Evolutionary conservation across 2,329 filamentous ascomycete genomes (phyloP), one percentile per base, ranked within the genome.

Genomic region (Exophiala aquamarina): DNA sequence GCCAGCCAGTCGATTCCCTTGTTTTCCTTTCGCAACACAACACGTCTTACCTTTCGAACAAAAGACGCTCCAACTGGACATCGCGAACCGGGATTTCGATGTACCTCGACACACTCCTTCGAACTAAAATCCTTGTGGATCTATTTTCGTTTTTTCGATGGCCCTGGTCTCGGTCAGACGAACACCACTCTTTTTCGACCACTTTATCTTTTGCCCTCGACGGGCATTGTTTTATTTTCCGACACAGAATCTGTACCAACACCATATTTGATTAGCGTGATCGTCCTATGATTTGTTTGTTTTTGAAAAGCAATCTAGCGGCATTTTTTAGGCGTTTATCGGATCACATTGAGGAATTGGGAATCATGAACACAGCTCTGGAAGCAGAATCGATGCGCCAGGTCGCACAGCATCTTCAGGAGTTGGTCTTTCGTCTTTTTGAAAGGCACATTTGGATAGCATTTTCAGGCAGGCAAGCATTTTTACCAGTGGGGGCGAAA

Each of bases 221-320:
- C 7, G 47, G 31, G 41, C 35, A 42, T 23, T 35, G 29, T 23
- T 20, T 63, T 64, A 78, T 58, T 79, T 79, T 57, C 76, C 76
- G 32, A 81, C 76, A 60, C 77, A 81, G 51, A 81, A 81, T 52
- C 77, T 80, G 57, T 41, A 53, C 49, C 14, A 47, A 41, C 26
- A 39, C 60, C 36, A 52, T 26, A 26, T 26, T 11, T 26, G 23
- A 11, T 26, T 26, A 3, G 37, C 21, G 40, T 51, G 23, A 46
- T 32, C 19, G 43, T 45, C 35, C 29, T 15, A 14, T 23, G 31
- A 44, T 36, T 13, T 26, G 14, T n/a, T 19, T 20, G 19, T 43
- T 36, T 35, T 17, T 17, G 33, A 15, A 19, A 21, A 46, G 34
- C 29, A 19, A 38, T 33, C n/a, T n/a, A 40, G 31, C 29, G 41